Conservation (phyloP, 768 basidiomycete genomes). For the Fibroporia radiculosa region DNA sequence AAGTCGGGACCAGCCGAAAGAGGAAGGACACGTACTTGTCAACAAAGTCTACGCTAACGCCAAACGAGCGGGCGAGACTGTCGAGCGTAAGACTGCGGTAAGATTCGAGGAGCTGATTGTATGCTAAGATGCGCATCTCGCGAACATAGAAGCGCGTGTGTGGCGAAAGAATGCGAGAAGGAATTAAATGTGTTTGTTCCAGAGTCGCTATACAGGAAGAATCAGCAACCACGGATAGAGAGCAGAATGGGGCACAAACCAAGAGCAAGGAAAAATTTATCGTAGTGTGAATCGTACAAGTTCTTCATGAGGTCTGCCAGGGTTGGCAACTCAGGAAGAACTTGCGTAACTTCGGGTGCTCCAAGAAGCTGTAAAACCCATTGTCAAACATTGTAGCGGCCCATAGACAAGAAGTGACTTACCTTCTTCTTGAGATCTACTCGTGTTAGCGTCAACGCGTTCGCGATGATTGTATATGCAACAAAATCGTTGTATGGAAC, state of each 20-base stretch:
- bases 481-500: conserved; percentile 88
- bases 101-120: conserved; percentile 83
- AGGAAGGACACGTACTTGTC: conserved; percentile 55
- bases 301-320: conserved; percentile 80
- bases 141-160: conserved; percentile 89
- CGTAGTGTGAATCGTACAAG: conserved; percentile 89
- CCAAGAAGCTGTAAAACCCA: conserved; percentile 52
- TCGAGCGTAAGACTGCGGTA: conserved; percentile 88
- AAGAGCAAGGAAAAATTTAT: conserved; percentile 87
- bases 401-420: too few species aligned
- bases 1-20: conserved; percentile 1
- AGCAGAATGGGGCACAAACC: conserved; percentile 35
- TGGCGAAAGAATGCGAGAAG: conserved; percentile 76
- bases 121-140: conserved; percentile 94
- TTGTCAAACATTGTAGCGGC: too few species aligned
- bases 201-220: conserved; percentile 54
- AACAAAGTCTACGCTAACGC: conserved; percentile 81
- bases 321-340: conserved; percentile 73
- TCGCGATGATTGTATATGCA: conserved; percentile 73
- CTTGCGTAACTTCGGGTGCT: conserved; percentile 83
- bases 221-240: conserved; percentile 2
- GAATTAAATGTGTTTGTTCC: conserved; percentile 81
- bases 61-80: conserved; percentile 79
- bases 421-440: conserved; percentile 93
- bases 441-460: conserved; percentile 65